Conservation (phyloP, 2,329 filamentous ascomycete species). For the Myotisia sp. region DNA sequence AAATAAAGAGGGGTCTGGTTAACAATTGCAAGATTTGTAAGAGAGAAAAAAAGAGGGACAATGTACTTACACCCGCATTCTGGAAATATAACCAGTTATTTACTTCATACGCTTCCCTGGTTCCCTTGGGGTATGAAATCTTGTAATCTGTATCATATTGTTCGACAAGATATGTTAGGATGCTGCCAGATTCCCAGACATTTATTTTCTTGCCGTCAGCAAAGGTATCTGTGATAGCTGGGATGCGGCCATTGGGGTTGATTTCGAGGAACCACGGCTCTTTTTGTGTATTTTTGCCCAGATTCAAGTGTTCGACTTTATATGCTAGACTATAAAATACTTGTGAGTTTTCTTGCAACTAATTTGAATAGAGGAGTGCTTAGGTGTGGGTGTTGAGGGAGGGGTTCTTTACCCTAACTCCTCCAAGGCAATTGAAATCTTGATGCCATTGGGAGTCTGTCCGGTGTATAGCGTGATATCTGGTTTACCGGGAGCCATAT, state of each 20-base stretch:
- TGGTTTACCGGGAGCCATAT: constrained; percentile 25
- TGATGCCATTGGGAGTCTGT: constrained; percentile 79
- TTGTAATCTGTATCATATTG: constrained; percentile 71
- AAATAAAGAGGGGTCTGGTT: not conserved
- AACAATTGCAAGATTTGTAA: not conserved
- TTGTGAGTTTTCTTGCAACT: constrained; percentile 10
- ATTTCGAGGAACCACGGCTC: constrained; percentile 79
- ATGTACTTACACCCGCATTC: constrained; percentile 52
- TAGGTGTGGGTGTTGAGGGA: not conserved
- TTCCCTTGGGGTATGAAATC: constrained; percentile 60
- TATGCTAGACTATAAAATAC: constrained; percentile 48
- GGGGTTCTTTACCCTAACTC: constrained; percentile 47
- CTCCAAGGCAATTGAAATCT: constrained; percentile 73
- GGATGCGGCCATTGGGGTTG: constrained; percentile 87
- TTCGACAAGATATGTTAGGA: constrained; percentile 71
- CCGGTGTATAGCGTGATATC: constrained; percentile 71
- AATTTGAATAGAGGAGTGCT: not conserved
- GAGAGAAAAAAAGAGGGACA: too few relatives aligned
- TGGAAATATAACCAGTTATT: constrained; percentile 69
- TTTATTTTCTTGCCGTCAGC: constrained; percentile 57
- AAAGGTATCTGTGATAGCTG: constrained; percentile 68
- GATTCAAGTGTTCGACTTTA: constrained; percentile 56
- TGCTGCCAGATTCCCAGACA: constrained; percentile 71
- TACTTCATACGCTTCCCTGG: constrained; percentile 62
- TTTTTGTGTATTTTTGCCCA: constrained; percentile 65